These are phyloP conservation scores for Elaeagnus macrophylla DNA, from an alignment of 306 rosid species.

Conservation along the genomic window DNA sequence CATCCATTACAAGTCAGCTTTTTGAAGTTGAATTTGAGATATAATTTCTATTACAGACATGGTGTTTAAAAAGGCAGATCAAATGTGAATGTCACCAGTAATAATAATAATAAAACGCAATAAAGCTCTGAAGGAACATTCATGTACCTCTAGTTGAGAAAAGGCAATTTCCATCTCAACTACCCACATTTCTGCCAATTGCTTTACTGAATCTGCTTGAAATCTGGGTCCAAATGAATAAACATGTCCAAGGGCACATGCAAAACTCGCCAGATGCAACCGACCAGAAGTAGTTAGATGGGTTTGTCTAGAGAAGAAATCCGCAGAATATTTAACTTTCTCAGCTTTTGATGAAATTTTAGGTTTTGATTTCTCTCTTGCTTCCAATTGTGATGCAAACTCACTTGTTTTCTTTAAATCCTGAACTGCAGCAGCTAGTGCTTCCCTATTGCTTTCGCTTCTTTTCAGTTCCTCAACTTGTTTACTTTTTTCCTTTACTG, in stretches of 20 bases:
- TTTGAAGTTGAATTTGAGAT: not conserved
- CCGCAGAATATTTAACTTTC: conserved; percentile 34
- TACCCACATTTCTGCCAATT: conserved; percentile 81
- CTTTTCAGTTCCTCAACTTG: conserved; percentile 59
- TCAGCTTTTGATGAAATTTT: conserved; percentile 28
- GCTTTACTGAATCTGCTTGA: conserved; percentile 48
- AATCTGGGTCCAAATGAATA: conserved; percentile 85
- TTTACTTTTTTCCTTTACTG: conserved; percentile 56
- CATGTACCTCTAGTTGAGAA: conserved; percentile 57
- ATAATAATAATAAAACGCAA: not conserved
- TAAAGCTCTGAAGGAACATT: not conserved
- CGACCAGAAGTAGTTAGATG: conserved; percentile 66
- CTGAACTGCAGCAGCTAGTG: conserved; percentile 52
- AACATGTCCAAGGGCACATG: conserved; percentile 84
- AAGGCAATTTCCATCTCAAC: conserved; percentile 93
- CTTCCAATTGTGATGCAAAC: conserved; percentile 59
- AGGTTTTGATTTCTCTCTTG: conserved; percentile 42
- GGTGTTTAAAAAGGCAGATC: not conserved
- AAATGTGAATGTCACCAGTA: not conserved
- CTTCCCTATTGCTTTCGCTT: conserved; percentile 78
- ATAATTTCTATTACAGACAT: not conserved
- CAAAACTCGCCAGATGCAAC: conserved; percentile 75
- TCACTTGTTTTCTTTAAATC: conserved; percentile 66
- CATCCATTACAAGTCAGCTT: not conserved
- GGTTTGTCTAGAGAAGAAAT: conserved; percentile 45